Evolutionary conservation across 108 stramenopile genomes (phyloP), one percentile per base, ranked within the genome.

Genomic region (Skeletonema tropicum): DNA sequence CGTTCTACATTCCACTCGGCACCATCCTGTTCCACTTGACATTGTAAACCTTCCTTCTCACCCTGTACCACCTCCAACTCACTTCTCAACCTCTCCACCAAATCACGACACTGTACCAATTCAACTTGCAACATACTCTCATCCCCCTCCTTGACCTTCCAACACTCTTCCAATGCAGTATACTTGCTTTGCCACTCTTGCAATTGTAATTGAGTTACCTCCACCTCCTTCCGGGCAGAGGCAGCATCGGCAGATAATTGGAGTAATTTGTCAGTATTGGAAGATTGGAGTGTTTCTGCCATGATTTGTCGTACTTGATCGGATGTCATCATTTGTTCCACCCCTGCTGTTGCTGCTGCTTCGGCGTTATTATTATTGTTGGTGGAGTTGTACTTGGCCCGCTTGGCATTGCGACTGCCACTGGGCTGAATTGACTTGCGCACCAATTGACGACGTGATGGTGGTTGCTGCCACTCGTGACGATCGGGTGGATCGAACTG

Each of bases 241-340:
- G 41, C 41, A 42, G 41, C 41, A 13, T 42, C 41, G 41, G 41
- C 41, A 3, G 41, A 42, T 42, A 42, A 42, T 42, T 13, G 14
- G 13, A 42, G 41, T 42, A 42, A 42, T 42, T 42, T 42, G 8
- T 42, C 41, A 42, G 14, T 42, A 14, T 15, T 13, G 14, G 41
- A 42, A 0, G 14, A 15, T 52, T 52, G 49, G 7, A 52, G 49
- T 21, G 49, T 52, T 52, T 52, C 49, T 5, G 23, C 3, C 49
- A 52, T 52, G 49, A 52, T 52, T 52, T 52, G 49, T 2, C 49
- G 49, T 52, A 52, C 49, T 23, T 52, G 49, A 6, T 52, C 49
- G 21, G 49, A 13, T 15, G 13, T n/a, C n/a, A n/a, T 52, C 49
- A 52, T 52, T 52, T 52, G 49, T 52, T 52, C 21, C 17, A 3